Evolutionary conservation across 371 early-diverging fungal species (phyloP).

Genomic region (Mortierella sp.): DNA sequence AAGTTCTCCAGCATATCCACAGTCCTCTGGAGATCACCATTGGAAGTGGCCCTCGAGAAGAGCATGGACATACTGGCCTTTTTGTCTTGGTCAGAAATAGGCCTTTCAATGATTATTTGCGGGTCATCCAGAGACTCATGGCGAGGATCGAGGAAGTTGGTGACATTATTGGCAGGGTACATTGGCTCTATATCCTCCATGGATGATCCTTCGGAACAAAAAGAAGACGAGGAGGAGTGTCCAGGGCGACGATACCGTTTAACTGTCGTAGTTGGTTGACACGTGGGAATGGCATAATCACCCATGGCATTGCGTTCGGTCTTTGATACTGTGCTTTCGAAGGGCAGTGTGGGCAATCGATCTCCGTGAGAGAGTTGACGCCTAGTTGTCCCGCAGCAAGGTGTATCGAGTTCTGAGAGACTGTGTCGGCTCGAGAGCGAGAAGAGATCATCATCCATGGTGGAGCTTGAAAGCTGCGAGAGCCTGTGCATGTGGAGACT

Average conservation of each 20-base stretch:
- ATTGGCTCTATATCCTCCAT: too few relatives aligned
- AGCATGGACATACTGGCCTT: slow-evolving; percentile 61
- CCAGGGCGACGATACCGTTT: neutral
- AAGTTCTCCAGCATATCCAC: slow-evolving; percentile 64
- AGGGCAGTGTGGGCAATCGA: too few relatives aligned
- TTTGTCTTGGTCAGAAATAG: slow-evolving; percentile 58
- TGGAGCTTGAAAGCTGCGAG: slow-evolving; percentile 30
- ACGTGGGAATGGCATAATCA: neutral
- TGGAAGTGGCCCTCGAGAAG: slow-evolving; percentile 69
- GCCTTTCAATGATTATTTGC: slow-evolving; percentile 17
- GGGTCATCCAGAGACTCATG: slow-evolving; percentile 44
- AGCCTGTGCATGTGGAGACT: slow-evolving; percentile 16
- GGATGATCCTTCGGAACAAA: too few relatives aligned
- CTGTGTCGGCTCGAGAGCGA: slow-evolving; percentile 28
- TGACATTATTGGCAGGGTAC: too few relatives aligned
- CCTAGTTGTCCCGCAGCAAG: too few relatives aligned
- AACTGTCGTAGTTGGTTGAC: too few relatives aligned
- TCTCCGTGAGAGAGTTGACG: too few relatives aligned
- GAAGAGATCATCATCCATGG: slow-evolving; percentile 38
- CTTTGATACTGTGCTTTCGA: too few relatives aligned
- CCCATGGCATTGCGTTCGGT: slow-evolving; percentile 5
- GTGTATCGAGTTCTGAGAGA: slow-evolving; percentile 30
- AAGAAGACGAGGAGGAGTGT: slow-evolving; percentile 4
- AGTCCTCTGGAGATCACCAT: slow-evolving; percentile 63
- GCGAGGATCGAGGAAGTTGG: too few relatives aligned